A percentile compares a stretch with the other conserved stretches of the same genome.
These are phyloP conservation scores for Hibiscus trionum DNA, from an alignment of 345 rosid species.

Conservation along the genomic window DNA sequence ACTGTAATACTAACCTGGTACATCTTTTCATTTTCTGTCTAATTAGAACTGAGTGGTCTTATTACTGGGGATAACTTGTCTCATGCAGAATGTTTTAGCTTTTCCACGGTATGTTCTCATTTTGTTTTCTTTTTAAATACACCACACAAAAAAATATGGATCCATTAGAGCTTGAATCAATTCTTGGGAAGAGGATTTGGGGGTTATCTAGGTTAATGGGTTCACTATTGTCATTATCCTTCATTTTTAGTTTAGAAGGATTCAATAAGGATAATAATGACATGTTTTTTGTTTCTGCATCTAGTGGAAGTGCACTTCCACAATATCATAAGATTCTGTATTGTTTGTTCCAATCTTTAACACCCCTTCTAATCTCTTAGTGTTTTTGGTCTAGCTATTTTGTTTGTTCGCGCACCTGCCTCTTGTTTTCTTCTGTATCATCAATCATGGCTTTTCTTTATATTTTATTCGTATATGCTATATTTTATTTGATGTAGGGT, in stretches of 20 bases:
- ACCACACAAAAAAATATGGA: too few relatives aligned
- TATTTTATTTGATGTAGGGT: slow-evolving; percentile 28
- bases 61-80: slow-evolving; percentile 16
- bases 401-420: background rate
- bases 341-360: background rate
- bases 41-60: slow-evolving; percentile 4
- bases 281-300: background rate
- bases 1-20: slow-evolving; percentile 2
- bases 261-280: background rate
- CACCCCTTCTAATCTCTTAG: background rate
- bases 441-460: background rate
- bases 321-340: background rate
- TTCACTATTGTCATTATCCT: background rate
- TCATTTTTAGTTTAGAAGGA: background rate
- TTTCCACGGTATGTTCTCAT: slow-evolving; percentile 18
- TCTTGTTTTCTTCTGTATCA: background rate
- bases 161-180: background rate
- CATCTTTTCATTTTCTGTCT: background rate
- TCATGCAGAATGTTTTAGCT: slow-evolving; percentile 14
- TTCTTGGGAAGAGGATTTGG: background rate
- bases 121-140: background rate
- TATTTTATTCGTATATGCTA: background rate
- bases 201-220: background rate
- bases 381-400: background rate
- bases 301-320: background rate